phyloP scores from a whole-genome alignment of 1,139 yeast genomes.

The Kurtzmaniella natalensis region DNA sequence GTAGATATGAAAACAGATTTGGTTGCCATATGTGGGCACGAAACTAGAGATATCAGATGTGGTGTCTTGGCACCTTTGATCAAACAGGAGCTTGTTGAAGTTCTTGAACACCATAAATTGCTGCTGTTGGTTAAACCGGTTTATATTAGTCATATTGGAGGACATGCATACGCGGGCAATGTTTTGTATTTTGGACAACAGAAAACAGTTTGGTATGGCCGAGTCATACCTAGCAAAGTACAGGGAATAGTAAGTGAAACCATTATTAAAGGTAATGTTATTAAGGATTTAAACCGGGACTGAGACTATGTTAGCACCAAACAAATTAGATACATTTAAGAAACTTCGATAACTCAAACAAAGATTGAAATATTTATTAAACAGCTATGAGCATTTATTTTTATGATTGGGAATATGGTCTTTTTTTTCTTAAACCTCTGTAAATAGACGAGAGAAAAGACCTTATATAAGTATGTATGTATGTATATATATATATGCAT shows the following conservation, averaged over 20 bases:
- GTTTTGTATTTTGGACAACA: conserved; percentile 49
- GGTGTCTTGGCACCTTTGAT: conserved; percentile 61
- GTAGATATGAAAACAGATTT: conserved; percentile 14
- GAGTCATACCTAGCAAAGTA: conserved; percentile 59
- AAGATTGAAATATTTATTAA: too few relatives aligned
- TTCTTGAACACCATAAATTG: conserved; percentile 26
- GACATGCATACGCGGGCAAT: conserved; percentile 78
- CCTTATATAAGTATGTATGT: too few relatives aligned
- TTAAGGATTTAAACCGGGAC: conserved; percentile 56
- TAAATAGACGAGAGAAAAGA: too few relatives aligned
- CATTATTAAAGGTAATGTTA: conserved; percentile 40
- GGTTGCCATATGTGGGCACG: conserved; percentile 64
- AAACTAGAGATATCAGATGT: conserved; percentile 59
- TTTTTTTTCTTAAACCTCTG: not conserved
- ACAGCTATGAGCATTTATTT: too few relatives aligned
- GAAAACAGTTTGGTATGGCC: conserved; percentile 61
- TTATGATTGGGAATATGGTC: not conserved
- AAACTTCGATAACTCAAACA: too few relatives aligned
- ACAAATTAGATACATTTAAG: not conserved
- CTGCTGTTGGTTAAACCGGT: conserved; percentile 41
- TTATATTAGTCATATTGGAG: conserved; percentile 65
- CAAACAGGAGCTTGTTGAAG: conserved; percentile 44
- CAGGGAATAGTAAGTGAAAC: conserved; percentile 63
- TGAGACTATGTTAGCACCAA: not conserved
- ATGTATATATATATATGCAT: too few relatives aligned